Evolutionary conservation across 176 grass and related monocot genomes (phyloP).

Genomic region (Ananas comosus): DNA sequence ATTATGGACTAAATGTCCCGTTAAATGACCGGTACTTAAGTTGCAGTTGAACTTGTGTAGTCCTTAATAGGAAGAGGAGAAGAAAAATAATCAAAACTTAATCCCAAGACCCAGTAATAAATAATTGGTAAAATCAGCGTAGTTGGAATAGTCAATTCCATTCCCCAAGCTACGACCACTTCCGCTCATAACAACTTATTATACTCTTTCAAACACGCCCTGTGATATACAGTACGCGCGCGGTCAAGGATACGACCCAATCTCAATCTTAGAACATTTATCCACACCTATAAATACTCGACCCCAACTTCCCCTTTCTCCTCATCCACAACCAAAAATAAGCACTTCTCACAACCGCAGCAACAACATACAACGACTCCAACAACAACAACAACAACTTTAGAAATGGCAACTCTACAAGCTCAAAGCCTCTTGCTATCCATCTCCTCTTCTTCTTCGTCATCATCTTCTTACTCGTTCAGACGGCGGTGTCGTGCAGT

Average conservation of each 20-base stretch:
- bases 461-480: background rate
- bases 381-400: background rate
- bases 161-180: background rate
- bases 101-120: too few relatives aligned
- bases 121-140: background rate
- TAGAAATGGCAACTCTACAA: constrained; percentile 1
- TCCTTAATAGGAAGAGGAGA: too few relatives aligned
- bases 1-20: too few relatives aligned
- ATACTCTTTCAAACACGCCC: background rate
- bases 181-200: background rate
- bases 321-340: background rate
- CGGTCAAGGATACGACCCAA: background rate
- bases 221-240: background rate
- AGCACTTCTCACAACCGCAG: background rate
- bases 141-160: background rate
- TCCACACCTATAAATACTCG: background rate
- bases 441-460: background rate
- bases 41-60: too few relatives aligned
- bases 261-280: background rate
- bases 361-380: background rate
- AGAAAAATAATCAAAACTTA: too few relatives aligned
- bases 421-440: background rate
- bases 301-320: background rate
- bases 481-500: background rate
- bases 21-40: too few relatives aligned